Base-by-base conservation (phyloP, 108 stramenopile genomes). In the Skeletonema grethae region DNA sequence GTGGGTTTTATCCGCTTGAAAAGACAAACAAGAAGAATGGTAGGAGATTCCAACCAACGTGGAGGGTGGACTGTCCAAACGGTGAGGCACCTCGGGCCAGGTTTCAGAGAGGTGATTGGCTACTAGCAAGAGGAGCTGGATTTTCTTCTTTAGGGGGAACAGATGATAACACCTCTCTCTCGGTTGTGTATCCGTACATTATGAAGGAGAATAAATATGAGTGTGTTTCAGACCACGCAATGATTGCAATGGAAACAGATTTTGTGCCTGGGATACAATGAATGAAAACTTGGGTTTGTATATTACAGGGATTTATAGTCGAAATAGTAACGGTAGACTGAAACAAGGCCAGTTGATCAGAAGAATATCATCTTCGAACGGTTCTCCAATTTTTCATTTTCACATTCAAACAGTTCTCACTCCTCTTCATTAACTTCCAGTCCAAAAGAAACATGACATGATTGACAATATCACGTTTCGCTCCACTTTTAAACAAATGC, bases 291-390 rank as follows among this genome's bases (percentile, higher is more conserved):
- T 45, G 15, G 7, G 4, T 45, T 45, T 45, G 43, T n/a, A n/a
- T n/a, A n/a, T n/a, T n/a, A n/a, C n/a, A n/a, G n/a, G n/a, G n/a
- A n/a, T n/a, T n/a, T n/a, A n/a, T n/a, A n/a, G n/a, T 57, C 55
- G 69, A 2, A 95, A 50, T 50, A 50, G 48, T 50, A 50, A 7
- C 16, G 10, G 48, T 50, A n/a, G 18, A 50, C 48, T 10, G 15
- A 50, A 50, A 50, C 15, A 50, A 18, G 10, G 48, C 4, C 31
- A 32, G 31, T 4, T 32, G 4, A 1, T 32, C 31, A 32, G 31
- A 5, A 32, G 31, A 32, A 32, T 4, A 1, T 32, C 5, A 5
- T 32, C 16, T n/a, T n/a, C n/a, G n/a, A n/a, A n/a, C n/a, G n/a
- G n/a, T n/a, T n/a, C n/a, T n/a, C n/a, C n/a, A n/a, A n/a, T n/a